These are phyloP conservation scores for Evansstolkia leycettana DNA, from an alignment of 495 filamentous ascomycete genomes.

Conservation along the genomic window DNA sequence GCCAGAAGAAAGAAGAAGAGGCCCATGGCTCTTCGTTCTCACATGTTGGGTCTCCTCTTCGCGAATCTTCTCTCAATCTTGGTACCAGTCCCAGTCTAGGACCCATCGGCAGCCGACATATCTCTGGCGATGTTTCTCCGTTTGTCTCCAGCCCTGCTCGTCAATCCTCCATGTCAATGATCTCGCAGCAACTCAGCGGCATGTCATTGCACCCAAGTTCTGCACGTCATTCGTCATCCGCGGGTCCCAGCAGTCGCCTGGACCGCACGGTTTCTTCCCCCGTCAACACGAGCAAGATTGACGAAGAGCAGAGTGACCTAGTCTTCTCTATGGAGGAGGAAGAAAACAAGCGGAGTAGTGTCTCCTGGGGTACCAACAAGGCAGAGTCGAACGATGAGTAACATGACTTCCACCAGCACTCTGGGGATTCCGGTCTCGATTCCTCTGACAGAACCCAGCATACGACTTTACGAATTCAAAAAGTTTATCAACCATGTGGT, in stretches of 20 bases:
- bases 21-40: conserved; percentile 53
- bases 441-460: neutral
- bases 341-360: conserved; percentile 32
- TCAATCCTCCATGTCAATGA: conserved; percentile 51
- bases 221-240: conserved; percentile 25
- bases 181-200: conserved; percentile 54
- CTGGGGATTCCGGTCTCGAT: conserved; percentile 11
- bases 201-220: conserved; percentile 36
- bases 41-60: conserved; percentile 86
- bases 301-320: conserved; percentile 55
- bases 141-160: conserved; percentile 56
- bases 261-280: conserved; percentile 35
- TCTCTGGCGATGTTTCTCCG: conserved; percentile 45
- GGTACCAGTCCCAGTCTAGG: conserved; percentile 54
- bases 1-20: conserved; percentile 65
- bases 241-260: conserved; percentile 19
- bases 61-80: conserved; percentile 58
- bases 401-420: conserved; percentile 7
- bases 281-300: conserved; percentile 51
- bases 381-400: conserved; percentile 10
- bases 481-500: neutral
- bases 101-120: conserved; percentile 35
- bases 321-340: conserved; percentile 81
- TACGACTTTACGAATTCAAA: neutral
- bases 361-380: conserved; percentile 17